Evolutionary conservation across 2,329 filamentous ascomycete species (phyloP).

Genomic region (Calonectria pauciramosa): DNA sequence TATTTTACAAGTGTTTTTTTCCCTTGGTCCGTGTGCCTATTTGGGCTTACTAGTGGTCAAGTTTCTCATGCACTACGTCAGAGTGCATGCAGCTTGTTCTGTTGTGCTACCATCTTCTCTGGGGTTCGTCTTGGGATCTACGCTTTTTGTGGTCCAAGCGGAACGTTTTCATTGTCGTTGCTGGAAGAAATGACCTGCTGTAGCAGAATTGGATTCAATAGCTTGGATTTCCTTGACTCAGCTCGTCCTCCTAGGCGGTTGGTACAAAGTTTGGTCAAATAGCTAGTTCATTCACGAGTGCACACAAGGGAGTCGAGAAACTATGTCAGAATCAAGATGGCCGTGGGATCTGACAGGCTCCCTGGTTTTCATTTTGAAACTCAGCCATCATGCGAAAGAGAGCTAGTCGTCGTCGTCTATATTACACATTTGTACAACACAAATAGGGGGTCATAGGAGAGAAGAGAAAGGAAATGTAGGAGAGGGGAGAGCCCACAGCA

Average conservation of each 20-base stretch:
- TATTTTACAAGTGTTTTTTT: not conserved
- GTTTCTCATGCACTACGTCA: not conserved
- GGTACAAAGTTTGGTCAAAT: not conserved
- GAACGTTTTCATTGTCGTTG: not conserved
- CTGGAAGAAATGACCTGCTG: not conserved
- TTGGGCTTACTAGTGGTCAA: not conserved
- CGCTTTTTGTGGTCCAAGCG: not conserved
- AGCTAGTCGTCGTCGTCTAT: constrained; percentile 30
- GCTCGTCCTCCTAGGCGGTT: not conserved
- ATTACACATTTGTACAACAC: constrained; percentile 40
- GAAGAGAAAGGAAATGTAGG: constrained; percentile 9
- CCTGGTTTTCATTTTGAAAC: constrained; percentile 16
- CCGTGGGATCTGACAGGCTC: constrained; percentile 8
- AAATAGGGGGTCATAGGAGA: constrained; percentile 13
- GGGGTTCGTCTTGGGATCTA: not conserved
- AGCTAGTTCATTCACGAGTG: not conserved
- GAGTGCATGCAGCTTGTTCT: not conserved
- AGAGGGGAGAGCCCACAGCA: not conserved
- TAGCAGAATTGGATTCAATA: not conserved
- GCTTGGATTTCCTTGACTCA: too few species aligned
- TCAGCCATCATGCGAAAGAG: constrained; percentile 21
- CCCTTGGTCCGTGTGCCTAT: not conserved
- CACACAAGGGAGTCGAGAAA: not conserved
- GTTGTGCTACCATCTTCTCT: not conserved
- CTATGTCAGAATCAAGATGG: not conserved